Base-by-base conservation (phyloP, 768 basidiomycete species). In the Leccinum boreale region DNA sequence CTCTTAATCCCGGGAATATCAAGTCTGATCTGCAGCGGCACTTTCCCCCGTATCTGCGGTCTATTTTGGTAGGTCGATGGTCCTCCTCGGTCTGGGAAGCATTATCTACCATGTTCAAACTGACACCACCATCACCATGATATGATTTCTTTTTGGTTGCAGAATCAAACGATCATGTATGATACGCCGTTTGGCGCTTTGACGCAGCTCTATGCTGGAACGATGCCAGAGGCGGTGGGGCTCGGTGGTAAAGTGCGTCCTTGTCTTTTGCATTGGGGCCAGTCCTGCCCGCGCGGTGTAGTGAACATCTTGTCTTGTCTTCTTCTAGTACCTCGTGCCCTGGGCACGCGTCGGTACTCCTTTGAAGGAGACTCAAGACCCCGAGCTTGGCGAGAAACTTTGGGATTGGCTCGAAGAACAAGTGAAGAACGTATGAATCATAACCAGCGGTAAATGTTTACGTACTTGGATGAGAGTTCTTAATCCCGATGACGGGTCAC, bases 361-460 rank as follows among this genome's bases (percentile, higher is more conserved):
- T 11, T 50, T 50, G 24, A 57, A 67, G 29, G 67, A 62, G 8
- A 67, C 74, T 2, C 65, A 68, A 51, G 76, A 81, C 58, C 63
- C 68, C 31, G 59, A 67, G 42, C 63, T 74, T 11, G 74, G 73
- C 1, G 62, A 65, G 53, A 70, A 73, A 19, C 64, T 82, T 3
- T 80, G 79, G 81, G 64, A 73, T 12, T 81, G 79, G 77, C 60
- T 79, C 50, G 81, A 82, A 53, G 80, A 78, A 36, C 76, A 81
- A 58, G 70, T 78, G 23, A 67, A 68, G 39, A 61, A 58, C 19
- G 29, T 64, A 17, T 66, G 14, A 31, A 31, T 31, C 29, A 57
- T 7, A 19, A 19, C n/a, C n/a, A 45, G 12, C 19, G 4, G 44
- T 5, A 23, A 8, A 46, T 42, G n/a, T 19, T 5, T 19, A 42